Evolutionary conservation across 2,329 filamentous ascomycete genomes (phyloP), one percentile per base, ranked within the genome.

Genomic region (Aspergillus neoniger): DNA sequence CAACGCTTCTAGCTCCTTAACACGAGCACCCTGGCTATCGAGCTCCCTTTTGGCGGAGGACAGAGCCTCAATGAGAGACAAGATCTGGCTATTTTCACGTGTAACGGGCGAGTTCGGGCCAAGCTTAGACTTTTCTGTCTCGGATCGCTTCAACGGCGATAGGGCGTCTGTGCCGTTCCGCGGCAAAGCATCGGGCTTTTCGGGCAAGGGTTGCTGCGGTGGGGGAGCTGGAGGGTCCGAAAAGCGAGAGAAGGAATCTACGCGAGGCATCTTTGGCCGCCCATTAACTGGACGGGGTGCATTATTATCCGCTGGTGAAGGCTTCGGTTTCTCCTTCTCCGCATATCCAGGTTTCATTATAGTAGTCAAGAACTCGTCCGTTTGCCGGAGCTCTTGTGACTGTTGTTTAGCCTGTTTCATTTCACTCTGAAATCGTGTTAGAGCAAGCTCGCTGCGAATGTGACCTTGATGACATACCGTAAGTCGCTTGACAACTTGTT

Each of bases 221-320:
- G 94, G 94, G 7, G 94, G 94, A 21, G 93, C 94, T 4, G 94
- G 94, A 54, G 94, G 94, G 60, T 97, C 93, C 1, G 91, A 95
- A 74, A 97, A 98, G 55, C 92, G 86, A 4, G 91, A 86, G 69
- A 95, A 94, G 43, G 88, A 81, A 70, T 96, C 92, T 19, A 87
- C 79, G 66, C 91, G 89, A 50, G 81, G 77, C 59, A 79, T 75
- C 65, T 80, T 79, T 8, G 76, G 75, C 32, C 76, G 74, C 51
- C 79, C 80, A 61, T 81, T 83, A n/a, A 79, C 65, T 61, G 80
- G 79, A 48, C 73, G 75, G 54, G 69, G 79, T 76, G 62, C 79
- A 75, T 65, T 80, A 54, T 61, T 75, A 53, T 78, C 79, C 65
- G 68, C 80, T 68, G 78, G 79, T 61, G 79, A 79, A 17, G 77